Conservation (phyloP, 2,329 filamentous ascomycete species). For the Exophiala bonariae region DNA sequence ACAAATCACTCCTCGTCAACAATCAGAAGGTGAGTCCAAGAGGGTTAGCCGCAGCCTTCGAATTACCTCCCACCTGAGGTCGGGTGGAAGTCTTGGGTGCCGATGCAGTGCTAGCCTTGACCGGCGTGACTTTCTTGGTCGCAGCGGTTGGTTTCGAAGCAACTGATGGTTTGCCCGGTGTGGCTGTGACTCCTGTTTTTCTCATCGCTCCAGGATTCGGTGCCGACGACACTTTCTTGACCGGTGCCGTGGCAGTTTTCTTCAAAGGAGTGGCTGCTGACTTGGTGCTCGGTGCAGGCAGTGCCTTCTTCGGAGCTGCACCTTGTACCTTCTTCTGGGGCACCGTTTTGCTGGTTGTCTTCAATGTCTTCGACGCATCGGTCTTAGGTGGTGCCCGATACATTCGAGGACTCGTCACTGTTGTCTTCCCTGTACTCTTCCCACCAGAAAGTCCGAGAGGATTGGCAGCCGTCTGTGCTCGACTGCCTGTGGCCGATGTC, state of each 20-base stretch:
- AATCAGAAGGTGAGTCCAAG: conserved; percentile 13
- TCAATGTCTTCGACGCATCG: conserved; percentile 27
- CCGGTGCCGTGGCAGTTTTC: conserved; percentile 8
- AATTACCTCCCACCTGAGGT: conserved; percentile 5
- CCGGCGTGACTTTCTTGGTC: conserved; percentile 10
- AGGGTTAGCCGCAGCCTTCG: conserved; percentile 21
- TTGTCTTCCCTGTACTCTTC: conserved; percentile 21
- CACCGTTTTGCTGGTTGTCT: conserved; percentile 21
- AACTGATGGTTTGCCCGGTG: background rate
- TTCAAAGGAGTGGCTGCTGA: conserved; percentile 8
- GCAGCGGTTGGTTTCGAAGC: conserved; percentile 14
- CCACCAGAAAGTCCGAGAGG: conserved; percentile 29
- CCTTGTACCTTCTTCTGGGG: conserved; percentile 25
- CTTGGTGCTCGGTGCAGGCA: conserved; percentile 20
- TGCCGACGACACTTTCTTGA: conserved; percentile 11
- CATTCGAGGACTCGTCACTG: conserved; percentile 22
- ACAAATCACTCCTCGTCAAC: too few species aligned
- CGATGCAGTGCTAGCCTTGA: conserved; percentile 14
- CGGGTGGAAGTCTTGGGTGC: conserved; percentile 8
- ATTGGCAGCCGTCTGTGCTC: conserved; percentile 29
- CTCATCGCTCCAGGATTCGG: conserved; percentile 24
- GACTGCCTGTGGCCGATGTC: conserved; percentile 24
- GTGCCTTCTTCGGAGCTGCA: conserved; percentile 17
- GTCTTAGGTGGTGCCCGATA: conserved; percentile 25
- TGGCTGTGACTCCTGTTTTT: conserved; percentile 11